phyloP scores from a whole-genome alignment of 371 early-diverging fungal species.

The Mortierella sp. region DNA sequence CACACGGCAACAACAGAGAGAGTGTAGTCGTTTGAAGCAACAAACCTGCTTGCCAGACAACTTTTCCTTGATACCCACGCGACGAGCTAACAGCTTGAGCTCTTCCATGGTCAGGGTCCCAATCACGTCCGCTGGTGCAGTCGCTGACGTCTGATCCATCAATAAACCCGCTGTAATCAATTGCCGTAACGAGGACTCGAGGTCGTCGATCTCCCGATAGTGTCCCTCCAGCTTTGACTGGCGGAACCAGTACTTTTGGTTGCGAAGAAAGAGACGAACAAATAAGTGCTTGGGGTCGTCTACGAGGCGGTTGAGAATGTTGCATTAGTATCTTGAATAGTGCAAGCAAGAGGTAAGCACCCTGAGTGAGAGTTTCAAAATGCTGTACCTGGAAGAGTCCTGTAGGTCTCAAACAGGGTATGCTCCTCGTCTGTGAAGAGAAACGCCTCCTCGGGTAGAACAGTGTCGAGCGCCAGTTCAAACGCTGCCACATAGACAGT shows the following conservation, averaged over 20 bases:
- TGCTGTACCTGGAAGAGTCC: constrained; percentile 59
- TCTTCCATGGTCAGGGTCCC: constrained; percentile 41
- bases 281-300: constrained; percentile 70
- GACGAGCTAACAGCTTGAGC: constrained; percentile 40
- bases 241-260: constrained; percentile 67
- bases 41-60: constrained; percentile 47
- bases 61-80: constrained; percentile 36
- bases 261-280: constrained; percentile 76
- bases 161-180: constrained; percentile 21
- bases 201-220: constrained; percentile 43
- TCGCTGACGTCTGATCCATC: constrained; percentile 29
- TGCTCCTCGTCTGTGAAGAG: constrained; percentile 68
- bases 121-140: constrained; percentile 40
- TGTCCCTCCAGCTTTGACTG: constrained; percentile 57
- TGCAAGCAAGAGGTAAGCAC: background rate
- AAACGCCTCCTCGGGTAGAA: constrained; percentile 66
- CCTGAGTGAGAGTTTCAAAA: background rate
- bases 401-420: constrained; percentile 57
- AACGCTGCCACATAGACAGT: constrained; percentile 71
- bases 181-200: constrained; percentile 27
- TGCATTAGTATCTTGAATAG: background rate
- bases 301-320: constrained; percentile 5
- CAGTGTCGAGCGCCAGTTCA: constrained; percentile 67
- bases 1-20: too few species aligned
- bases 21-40: background rate